Evolutionary conservation across 805 yeast genomes (phyloP), one percentile per base, ranked within the genome.

Genomic region (Ogataea paraovalis): DNA sequence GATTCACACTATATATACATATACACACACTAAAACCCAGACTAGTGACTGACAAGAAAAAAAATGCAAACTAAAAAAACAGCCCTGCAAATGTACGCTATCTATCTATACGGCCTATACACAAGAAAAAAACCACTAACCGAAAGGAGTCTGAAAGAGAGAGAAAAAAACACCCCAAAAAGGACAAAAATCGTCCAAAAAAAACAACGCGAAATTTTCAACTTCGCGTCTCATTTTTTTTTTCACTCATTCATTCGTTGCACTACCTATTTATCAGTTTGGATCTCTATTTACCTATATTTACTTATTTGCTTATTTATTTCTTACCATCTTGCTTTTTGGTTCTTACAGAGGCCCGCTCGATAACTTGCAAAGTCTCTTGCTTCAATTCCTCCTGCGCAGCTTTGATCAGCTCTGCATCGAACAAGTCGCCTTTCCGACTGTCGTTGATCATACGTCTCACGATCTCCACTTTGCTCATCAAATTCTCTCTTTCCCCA

Each of bases 331-430:
- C 10, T 27, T 47, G 43, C 13, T 30, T n/a, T 2, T 44, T 45
- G 34, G 13, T 12, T 14, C 43, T 46, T 4, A 50, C 49, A 1
- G 68, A 68, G 19, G 69, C 69, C 22, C 47, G 43, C 13, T 58
- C 57, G 9, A 67, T 57, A 8, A 60, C 58, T 0, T 30, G 51
- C 37, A 66, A 45, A 1, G 69, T 61, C 21, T 60, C 67, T 2
- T 36, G 50, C 36, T 66, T 62, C 42, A 67, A 45, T 43, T 68
- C 69, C 38, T 65, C 70, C 44, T 67, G 71, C 0, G 70, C 70
- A 27, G 65, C 67, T 20, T 58, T 57, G 39, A 67, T 61, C 9
- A 66, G 41, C 4, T 59, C 58, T 3, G 54, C 57, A 44, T 67
- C 57, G 16, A 55, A 53, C 13, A 67, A 47, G 12, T 58, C 64